A percentile compares a stretch with the other conserved stretches of the same genome.
Evolutionary conservation across 2,329 filamentous ascomycete genomes (phyloP).

Genomic region (Zymoseptoria ardabiliae): DNA sequence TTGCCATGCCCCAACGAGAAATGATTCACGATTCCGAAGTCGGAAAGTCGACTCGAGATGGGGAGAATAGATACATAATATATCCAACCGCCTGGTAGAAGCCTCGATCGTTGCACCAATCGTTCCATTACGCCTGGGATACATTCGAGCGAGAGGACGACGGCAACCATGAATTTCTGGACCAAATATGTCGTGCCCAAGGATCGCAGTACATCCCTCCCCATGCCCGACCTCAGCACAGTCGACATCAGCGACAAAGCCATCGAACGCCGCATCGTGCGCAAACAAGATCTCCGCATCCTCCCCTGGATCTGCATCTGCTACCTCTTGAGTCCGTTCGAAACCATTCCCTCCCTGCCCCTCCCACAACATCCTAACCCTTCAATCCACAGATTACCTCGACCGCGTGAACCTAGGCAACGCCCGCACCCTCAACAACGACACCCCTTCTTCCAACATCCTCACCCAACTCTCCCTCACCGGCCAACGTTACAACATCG

Average conservation of each 20-base stretch:
- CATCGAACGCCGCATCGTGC: not conserved
- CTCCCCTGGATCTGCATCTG: not conserved
- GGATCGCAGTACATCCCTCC: not conserved
- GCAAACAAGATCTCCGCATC: not conserved
- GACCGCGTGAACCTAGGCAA: slow-evolving; percentile 7
- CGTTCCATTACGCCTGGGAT: not conserved
- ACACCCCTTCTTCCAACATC: slow-evolving; percentile 5
- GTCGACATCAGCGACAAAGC: not conserved
- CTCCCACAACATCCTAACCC: not conserved
- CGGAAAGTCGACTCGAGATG: not conserved
- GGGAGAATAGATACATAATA: not conserved
- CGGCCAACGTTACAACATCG: slow-evolving; percentile 47
- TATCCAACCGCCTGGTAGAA: not conserved
- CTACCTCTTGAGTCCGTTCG: not conserved
- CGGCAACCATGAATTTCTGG: not conserved
- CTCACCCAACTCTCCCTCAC: slow-evolving; percentile 3
- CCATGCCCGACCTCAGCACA: not conserved
- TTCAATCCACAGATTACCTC: not conserved
- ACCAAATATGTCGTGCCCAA: not conserved
- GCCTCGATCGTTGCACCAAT: not conserved
- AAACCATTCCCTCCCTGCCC: not conserved
- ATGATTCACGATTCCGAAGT: not conserved
- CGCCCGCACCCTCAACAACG: slow-evolving; percentile 7
- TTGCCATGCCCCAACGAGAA: not conserved
- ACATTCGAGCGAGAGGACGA: not conserved